Percentiles rank a stretch among this genome's conserved stretches.
Conservation (phyloP, 306 rosid genomes). For the Castanea mollissima region DNA sequence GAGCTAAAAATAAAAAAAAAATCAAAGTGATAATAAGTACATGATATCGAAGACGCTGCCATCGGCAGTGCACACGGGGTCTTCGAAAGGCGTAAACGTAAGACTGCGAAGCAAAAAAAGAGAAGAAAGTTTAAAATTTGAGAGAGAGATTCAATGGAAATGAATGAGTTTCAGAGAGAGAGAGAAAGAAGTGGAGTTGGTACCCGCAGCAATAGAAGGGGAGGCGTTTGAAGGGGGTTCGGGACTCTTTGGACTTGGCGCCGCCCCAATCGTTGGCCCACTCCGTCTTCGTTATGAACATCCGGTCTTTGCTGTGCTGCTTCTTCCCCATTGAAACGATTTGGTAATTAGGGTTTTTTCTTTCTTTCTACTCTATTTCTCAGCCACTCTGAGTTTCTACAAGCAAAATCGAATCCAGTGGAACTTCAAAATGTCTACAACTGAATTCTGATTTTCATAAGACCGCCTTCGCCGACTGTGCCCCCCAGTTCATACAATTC, state of each 20-base stretch:
- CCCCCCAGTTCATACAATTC: background rate
- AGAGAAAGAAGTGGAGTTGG: slow-evolving; percentile 8
- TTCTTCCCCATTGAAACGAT: slow-evolving; percentile 73
- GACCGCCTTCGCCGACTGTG: background rate
- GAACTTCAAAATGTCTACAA: too few species aligned
- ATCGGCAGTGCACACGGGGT: slow-evolving; percentile 85
- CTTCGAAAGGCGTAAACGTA: slow-evolving; percentile 84
- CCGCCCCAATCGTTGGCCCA: slow-evolving; percentile 99
- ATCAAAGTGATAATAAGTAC: slow-evolving; percentile 15
- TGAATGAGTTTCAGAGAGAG: background rate
- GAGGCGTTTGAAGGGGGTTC: slow-evolving; percentile 84
- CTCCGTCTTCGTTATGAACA: slow-evolving; percentile 94
- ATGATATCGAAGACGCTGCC: slow-evolving; percentile 74
- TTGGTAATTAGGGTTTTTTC: too few species aligned
- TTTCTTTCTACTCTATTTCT: too few species aligned
- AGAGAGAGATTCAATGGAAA: background rate
- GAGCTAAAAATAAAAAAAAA: background rate
- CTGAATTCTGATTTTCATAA: background rate
- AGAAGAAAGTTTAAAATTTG: background rate
- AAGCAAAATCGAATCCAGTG: too few species aligned
- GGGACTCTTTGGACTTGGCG: slow-evolving; percentile 69
- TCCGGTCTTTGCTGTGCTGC: slow-evolving; percentile 92
- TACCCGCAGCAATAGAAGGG: slow-evolving; percentile 98
- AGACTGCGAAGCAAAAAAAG: slow-evolving; percentile 40
- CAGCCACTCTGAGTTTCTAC: too few species aligned